Conservation (phyloP, 2,329 filamentous ascomycete genomes). For the Ilyonectria robusta region DNA sequence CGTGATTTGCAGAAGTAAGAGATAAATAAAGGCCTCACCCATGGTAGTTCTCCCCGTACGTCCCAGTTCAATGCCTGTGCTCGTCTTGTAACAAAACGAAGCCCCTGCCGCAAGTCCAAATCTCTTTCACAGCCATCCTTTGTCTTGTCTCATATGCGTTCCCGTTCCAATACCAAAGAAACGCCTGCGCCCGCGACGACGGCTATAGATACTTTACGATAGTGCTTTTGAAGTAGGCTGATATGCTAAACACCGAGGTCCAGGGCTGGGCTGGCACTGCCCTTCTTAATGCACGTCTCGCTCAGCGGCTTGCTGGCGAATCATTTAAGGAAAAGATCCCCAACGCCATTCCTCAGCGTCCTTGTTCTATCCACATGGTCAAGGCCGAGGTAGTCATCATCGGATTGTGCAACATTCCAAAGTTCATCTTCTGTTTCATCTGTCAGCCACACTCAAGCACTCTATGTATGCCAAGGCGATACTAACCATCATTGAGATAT, state of each 20-base stretch:
- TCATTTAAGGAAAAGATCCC: constrained; percentile 73
- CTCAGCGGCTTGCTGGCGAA: constrained; percentile 16
- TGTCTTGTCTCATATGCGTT: constrained; percentile 28
- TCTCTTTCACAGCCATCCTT: constrained; percentile 26
- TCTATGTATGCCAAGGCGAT: not conserved
- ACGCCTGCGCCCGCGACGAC: constrained; percentile 28
- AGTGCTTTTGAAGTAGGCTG: constrained; percentile 21
- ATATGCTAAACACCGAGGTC: constrained; percentile 29
- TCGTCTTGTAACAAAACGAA: constrained; percentile 20
- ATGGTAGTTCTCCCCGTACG: constrained; percentile 16
- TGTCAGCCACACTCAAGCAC: constrained; percentile 38
- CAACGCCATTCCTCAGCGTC: constrained; percentile 70
- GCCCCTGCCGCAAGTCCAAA: constrained; percentile 18
- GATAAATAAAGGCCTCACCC: constrained; percentile 22
- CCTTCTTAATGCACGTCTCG: constrained; percentile 23
- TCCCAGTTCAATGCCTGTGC: constrained; percentile 27
- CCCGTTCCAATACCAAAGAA: constrained; percentile 24
- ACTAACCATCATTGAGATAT: constrained; percentile 87
- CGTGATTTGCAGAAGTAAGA: constrained; percentile 18
- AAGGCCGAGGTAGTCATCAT: constrained; percentile 75
- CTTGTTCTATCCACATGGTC: constrained; percentile 76
- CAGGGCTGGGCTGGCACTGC: constrained; percentile 17
- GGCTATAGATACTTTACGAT: constrained; percentile 31
- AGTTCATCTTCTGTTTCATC: constrained; percentile 68
- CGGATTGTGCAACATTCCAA: constrained; percentile 64